These are phyloP conservation scores for Clavispora asparagi DNA, from an alignment of 805 yeast species.

Conservation along the genomic window DNA sequence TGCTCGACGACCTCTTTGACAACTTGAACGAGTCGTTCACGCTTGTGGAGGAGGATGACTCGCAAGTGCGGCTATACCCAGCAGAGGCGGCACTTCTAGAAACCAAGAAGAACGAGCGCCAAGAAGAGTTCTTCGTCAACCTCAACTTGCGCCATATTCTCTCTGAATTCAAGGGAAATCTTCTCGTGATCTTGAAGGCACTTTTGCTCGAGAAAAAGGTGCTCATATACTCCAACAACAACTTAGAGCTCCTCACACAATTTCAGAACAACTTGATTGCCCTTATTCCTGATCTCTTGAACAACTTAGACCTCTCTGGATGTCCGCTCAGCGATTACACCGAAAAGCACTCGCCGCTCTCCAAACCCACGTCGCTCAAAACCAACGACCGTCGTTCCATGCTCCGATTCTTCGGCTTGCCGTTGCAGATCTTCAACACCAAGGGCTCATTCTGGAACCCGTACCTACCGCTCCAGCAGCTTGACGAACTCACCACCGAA, in stretches of 20 bases:
- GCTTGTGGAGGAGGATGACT: constrained; percentile 18
- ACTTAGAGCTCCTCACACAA: constrained; percentile 75
- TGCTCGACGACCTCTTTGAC: constrained; percentile 66
- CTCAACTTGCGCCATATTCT: constrained; percentile 65
- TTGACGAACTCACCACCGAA: constrained; percentile 64
- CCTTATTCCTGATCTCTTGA: constrained; percentile 73
- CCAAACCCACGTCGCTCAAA: constrained; percentile 60
- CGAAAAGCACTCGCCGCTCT: constrained; percentile 43
- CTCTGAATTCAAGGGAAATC: constrained; percentile 50
- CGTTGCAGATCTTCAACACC: constrained; percentile 74
- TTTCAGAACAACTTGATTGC: constrained; percentile 81
- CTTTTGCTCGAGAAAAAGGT: constrained; percentile 70
- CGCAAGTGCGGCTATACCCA: background rate
- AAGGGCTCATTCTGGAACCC: constrained; percentile 88
- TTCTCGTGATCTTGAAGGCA: constrained; percentile 69
- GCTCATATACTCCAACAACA: constrained; percentile 66
- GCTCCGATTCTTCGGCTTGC: constrained; percentile 78
- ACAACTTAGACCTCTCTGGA: constrained; percentile 70
- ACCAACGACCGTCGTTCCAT: constrained; percentile 77
- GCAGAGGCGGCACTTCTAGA: constrained; percentile 7
- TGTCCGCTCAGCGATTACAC: constrained; percentile 61
- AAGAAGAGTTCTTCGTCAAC: constrained; percentile 52
- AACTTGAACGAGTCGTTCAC: constrained; percentile 44
- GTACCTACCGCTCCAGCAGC: constrained; percentile 88
- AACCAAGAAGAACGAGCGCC: constrained; percentile 19